Evolutionary conservation across 192 early-diverging fungal species (phyloP).

Genomic region (Mortierella antarctica): DNA sequence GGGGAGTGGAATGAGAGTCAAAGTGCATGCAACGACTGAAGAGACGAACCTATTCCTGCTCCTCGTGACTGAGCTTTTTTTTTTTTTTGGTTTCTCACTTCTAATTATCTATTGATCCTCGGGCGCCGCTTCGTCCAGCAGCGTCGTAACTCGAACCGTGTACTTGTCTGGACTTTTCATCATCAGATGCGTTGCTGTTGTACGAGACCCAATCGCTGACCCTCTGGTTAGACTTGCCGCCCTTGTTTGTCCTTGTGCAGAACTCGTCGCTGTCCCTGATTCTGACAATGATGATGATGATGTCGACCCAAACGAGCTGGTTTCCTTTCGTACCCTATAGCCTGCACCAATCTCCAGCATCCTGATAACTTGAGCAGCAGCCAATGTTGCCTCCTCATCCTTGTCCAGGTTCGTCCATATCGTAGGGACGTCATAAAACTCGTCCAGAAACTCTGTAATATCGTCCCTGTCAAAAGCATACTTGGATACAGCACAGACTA

Average conservation of each 20-base stretch:
- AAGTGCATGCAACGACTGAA: too few species aligned
- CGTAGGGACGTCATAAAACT: constrained; percentile 26
- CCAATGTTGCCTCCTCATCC: constrained; percentile 13
- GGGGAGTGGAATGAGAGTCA: too few species aligned
- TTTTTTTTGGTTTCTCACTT: too few species aligned
- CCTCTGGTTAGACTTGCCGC: constrained; percentile 7
- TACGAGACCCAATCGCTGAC: constrained; percentile 14
- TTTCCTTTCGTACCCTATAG: constrained; percentile 13
- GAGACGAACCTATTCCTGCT: too few species aligned
- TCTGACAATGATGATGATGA: background rate
- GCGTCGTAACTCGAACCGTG: constrained; percentile 2
- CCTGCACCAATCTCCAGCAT: constrained; percentile 27
- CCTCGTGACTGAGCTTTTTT: background rate
- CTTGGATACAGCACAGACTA: constrained; percentile 28
- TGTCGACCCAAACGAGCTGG: background rate
- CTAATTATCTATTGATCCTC: background rate
- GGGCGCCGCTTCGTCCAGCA: background rate
- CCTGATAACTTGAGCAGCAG: constrained; percentile 25
- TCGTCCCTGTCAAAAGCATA: constrained; percentile 52
- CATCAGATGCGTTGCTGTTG: constrained; percentile 4
- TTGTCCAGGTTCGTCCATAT: constrained; percentile 34
- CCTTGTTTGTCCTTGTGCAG: too few species aligned
- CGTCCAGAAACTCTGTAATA: constrained; percentile 16
- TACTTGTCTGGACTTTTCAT: constrained; percentile 15
- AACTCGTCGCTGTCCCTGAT: too few species aligned